Evolutionary conservation across 495 filamentous ascomycete genomes (phyloP).

Genomic region (Extremus antarcticus): DNA sequence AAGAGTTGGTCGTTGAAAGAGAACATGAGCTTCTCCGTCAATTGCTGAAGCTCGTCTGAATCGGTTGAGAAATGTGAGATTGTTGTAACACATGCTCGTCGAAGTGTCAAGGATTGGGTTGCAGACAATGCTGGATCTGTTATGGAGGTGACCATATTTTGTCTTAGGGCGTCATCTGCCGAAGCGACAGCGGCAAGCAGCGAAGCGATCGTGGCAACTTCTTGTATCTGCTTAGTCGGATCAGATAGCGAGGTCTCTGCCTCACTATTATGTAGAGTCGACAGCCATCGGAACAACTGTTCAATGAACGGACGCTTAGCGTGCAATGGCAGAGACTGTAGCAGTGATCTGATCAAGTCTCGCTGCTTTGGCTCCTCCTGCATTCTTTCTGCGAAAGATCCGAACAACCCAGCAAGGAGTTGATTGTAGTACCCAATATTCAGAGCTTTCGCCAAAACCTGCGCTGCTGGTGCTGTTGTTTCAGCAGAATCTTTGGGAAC

Average conservation of each 20-base stretch:
- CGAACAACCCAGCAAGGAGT: neutral
- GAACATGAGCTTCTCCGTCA: slow-evolving; percentile 46
- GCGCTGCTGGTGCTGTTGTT: slow-evolving; percentile 38
- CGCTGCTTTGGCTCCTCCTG: neutral
- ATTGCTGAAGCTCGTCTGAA: slow-evolving; percentile 33
- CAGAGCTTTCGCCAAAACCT: slow-evolving; percentile 53
- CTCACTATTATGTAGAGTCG: slow-evolving; percentile 1
- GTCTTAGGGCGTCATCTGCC: neutral
- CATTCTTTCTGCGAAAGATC: neutral
- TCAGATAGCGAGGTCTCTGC: neutral
- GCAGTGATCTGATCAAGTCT: neutral
- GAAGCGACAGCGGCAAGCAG: slow-evolving; percentile 31
- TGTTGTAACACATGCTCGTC: slow-evolving; percentile 4
- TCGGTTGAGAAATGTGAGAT: neutral
- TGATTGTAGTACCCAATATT: slow-evolving; percentile 67
- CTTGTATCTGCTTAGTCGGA: neutral
- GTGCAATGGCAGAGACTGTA: neutral
- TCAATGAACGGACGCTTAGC: slow-evolving; percentile 11
- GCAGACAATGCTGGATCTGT: neutral
- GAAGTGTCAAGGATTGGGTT: slow-evolving; percentile 2
- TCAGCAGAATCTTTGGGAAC: slow-evolving; percentile 32
- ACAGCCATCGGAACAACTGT: slow-evolving; percentile 11
- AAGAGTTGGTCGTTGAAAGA: slow-evolving; percentile 78
- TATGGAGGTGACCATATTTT: neutral
- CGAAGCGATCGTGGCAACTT: slow-evolving; percentile 34